Conservation (phyloP, 768 basidiomycete species). For the Leccinum subtestaceum region DNA sequence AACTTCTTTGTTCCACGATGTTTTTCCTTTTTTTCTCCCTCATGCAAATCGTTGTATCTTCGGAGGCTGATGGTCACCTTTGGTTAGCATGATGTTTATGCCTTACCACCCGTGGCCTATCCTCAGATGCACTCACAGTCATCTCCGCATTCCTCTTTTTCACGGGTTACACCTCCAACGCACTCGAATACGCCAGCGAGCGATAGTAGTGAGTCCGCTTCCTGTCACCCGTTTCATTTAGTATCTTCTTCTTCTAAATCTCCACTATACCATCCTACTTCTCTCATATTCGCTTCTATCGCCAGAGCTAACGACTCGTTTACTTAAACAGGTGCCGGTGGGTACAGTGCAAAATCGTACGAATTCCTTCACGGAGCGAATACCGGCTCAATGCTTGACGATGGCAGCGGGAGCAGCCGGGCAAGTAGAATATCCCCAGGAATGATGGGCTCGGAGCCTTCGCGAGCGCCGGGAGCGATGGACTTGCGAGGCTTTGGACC, state of each 20-base stretch:
- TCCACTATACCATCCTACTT: neutral
- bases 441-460: slow-evolving; percentile 12
- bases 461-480: slow-evolving; percentile 3
- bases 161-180: slow-evolving; percentile 23
- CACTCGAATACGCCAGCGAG: slow-evolving; percentile 28
- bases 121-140: slow-evolving; percentile 13
- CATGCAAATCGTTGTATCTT: neutral
- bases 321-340: slow-evolving; percentile 15
- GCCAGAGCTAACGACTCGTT: neutral
- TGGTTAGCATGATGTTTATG: slow-evolving; percentile 17
- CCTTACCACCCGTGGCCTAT: neutral
- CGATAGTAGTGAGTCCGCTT: slow-evolving; percentile 25
- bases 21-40: neutral
- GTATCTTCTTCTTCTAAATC: neutral
- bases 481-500: neutral
- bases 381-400: slow-evolving; percentile 22
- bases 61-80: neutral
- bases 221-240: neutral
- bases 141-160: slow-evolving; percentile 19
- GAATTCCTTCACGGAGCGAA: slow-evolving; percentile 22
- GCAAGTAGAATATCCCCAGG: slow-evolving; percentile 16
- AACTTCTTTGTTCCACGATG: neutral
- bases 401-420: slow-evolving; percentile 7
- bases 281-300: neutral
- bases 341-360: slow-evolving; percentile 21